Evolutionary conservation across 2,329 filamentous ascomycete species (phyloP), one percentile per base, ranked within the genome.

Genomic region (Rutstroemia sp.): DNA sequence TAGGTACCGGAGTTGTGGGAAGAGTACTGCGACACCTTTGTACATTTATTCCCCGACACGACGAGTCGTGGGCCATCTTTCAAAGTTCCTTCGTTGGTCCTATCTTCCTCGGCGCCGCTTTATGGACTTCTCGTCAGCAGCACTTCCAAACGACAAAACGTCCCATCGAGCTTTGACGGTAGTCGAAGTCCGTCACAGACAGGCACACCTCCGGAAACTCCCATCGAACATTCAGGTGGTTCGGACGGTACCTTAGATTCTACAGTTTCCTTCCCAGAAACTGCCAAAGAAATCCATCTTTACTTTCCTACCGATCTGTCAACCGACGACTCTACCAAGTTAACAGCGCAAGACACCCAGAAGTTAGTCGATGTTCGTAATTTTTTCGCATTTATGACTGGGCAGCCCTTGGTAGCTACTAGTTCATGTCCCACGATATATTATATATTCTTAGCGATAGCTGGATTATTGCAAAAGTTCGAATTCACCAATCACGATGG

Each of bases 1-100:
- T n/a, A 84, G 81, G 79, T 86, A 4, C 81, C 83, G 1, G 84
- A 87, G 67, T 69, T 87, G 19, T 87, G 84, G 84, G 80, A 83
- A 61, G 81, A 85, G 54, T 72, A 69, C 51, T 82, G 80, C 41
- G 77, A 77, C 58, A 76, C 84, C 23, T 73, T 75, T 51, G 75
- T 87, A 19, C 82, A 82, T 62, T 70, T 87, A 4, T 78, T 78
- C 56, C 75, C 82, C 1, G 76, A 73, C 54, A 71, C 72, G 5
- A 76, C 73, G 57, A 76, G 76, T 9, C 70, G 68, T 8, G 79
- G 78, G 0, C 77, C 83, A 2, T 84, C 80, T 0, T 86, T 86
- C 71, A 84, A 80, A 64, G 76, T 86, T 6, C 53, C 54, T 7
- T 58, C 69, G 25, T 54, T 63, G 38, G 58, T 55, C 34, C 23